Evolutionary conservation across 1,284 basidiomycete species (phyloP), one percentile per base, ranked within the genome.

Genomic region (Entoloma clypeatum): DNA sequence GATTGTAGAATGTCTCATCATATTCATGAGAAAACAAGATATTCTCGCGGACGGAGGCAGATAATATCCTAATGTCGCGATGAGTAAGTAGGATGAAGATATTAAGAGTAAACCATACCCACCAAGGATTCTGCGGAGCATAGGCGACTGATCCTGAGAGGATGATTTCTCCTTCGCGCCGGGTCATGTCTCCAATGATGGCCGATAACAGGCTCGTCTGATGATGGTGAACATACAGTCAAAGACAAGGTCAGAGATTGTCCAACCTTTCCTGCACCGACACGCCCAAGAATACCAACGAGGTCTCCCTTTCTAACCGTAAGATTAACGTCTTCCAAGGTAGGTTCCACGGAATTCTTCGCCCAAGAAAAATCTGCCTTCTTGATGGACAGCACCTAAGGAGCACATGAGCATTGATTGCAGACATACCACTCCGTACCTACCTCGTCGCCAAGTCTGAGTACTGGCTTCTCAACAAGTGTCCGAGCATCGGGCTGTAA

Each of bases 11-110:
- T 0, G 64, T 70, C 48, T 87, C 82, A 43, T 96, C 89, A 48
- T 86, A 96, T 47, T 82, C 77, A 59, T 93, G 87, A 6, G 86
- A 92, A 65, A 97, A 97, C 24, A 91, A 58, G 46, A 96, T 95
- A 55, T 95, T 96, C 39, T 92, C 88, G 39, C 83, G 78, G 41
- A 95, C 77, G 0, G 87, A 83, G 0, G 87, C 79, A 2, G 86
- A 89, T 59, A 92, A 74, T 37, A 93, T 79, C 88, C 86, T 85
- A 30, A 16, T n/a, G 43, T 30, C 17, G 44, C 41, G 13, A 44
- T 29, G 11, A 39, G 38, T 24, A 10, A 9, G 17, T 9, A 36
- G 29, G n/a, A 5, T 9, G 19, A 21, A 11, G 25, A n/a, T n/a
- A n/a, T n/a, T n/a, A 18, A 37, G 17, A 39, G 36, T 30, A 28